Percentiles rank a stretch among this genome's conserved stretches.
phyloP scores from a whole-genome alignment of 352 stramenopile genomes.

The Globisporangium solare region DNA sequence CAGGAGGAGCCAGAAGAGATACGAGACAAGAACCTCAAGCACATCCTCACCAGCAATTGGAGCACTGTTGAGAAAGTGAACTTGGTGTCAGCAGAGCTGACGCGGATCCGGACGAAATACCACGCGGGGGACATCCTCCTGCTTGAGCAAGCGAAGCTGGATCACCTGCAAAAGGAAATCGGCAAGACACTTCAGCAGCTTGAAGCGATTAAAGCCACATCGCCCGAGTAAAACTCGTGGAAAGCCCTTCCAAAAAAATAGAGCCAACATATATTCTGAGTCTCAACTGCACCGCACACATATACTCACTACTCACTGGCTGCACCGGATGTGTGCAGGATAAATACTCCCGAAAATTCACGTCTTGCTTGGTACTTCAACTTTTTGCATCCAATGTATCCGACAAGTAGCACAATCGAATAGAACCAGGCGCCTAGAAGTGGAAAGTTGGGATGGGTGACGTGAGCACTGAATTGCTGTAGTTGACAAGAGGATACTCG shows the following conservation, averaged over 20 bases:
- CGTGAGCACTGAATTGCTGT: neutral
- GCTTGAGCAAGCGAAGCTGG: slow-evolving; percentile 49
- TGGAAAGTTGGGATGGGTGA: neutral
- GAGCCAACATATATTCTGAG: neutral
- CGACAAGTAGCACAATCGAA: slow-evolving; percentile 11
- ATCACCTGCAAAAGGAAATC: slow-evolving; percentile 56
- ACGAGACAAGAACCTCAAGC: slow-evolving; percentile 29
- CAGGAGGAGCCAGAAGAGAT: slow-evolving; percentile 41
- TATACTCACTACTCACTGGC: neutral
- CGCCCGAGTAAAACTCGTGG: neutral
- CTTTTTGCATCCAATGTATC: slow-evolving; percentile 11
- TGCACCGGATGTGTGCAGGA: no score
- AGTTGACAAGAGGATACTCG: slow-evolving; percentile 4
- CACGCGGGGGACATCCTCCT: slow-evolving; percentile 43
- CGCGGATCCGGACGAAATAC: slow-evolving; percentile 41
- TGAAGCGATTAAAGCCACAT: slow-evolving; percentile 20
- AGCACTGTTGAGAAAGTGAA: slow-evolving; percentile 65
- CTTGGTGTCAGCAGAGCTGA: slow-evolving; percentile 43
- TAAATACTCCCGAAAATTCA: slow-evolving; percentile 2
- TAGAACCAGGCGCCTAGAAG: neutral
- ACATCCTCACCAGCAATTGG: slow-evolving; percentile 52
- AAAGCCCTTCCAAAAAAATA: neutral
- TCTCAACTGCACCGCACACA: neutral
- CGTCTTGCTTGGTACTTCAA: neutral
- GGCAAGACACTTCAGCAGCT: slow-evolving; percentile 49